These are phyloP conservation scores for Apiospora koreana DNA, from an alignment of 2,329 filamentous ascomycete genomes.

Conservation along the genomic window DNA sequence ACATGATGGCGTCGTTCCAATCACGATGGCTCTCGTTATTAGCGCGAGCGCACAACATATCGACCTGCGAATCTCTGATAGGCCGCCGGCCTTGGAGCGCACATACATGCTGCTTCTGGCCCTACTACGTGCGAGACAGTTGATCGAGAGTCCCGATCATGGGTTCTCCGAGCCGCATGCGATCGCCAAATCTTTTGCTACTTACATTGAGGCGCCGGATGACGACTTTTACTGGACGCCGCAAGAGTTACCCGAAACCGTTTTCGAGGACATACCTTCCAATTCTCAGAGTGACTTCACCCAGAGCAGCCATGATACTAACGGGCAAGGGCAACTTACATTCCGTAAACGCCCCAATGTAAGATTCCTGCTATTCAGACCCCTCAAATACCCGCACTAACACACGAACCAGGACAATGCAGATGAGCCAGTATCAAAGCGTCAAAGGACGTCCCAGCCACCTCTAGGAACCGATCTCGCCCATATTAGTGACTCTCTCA, in stretches of 20 bases:
- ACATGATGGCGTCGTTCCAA: constrained; percentile 32
- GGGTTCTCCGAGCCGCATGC: constrained; percentile 45
- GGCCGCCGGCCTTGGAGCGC: constrained; percentile 44
- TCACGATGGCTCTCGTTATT: constrained; percentile 51
- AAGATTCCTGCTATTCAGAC: constrained; percentile 26
- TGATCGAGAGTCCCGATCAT: constrained; percentile 41
- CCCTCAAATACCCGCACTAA: constrained; percentile 18
- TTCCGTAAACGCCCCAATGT: constrained; percentile 52
- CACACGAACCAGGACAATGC: constrained; percentile 33
- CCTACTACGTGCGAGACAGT: constrained; percentile 31
- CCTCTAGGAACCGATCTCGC: constrained; percentile 27
- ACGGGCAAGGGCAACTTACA: constrained; percentile 16
- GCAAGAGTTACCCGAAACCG: constrained; percentile 45
- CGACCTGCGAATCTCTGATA: constrained; percentile 44
- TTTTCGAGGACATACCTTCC: constrained; percentile 48
- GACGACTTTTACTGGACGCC: constrained; percentile 48
- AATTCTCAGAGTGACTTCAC: constrained; percentile 37
- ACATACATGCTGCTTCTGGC: constrained; percentile 45
- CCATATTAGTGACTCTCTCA: constrained; percentile 33
- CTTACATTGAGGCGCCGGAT: constrained; percentile 42
- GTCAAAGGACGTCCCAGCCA: constrained; percentile 30
- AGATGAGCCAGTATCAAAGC: constrained; percentile 33
- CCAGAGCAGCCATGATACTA: constrained; percentile 26
- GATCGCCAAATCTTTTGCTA: constrained; percentile 48
- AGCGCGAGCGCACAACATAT: constrained; percentile 59